Evolutionary conservation across 2,329 filamentous ascomycete species (phyloP), one percentile per base, ranked within the genome.

Genomic region (Arthrinium phaeospermum): DNA sequence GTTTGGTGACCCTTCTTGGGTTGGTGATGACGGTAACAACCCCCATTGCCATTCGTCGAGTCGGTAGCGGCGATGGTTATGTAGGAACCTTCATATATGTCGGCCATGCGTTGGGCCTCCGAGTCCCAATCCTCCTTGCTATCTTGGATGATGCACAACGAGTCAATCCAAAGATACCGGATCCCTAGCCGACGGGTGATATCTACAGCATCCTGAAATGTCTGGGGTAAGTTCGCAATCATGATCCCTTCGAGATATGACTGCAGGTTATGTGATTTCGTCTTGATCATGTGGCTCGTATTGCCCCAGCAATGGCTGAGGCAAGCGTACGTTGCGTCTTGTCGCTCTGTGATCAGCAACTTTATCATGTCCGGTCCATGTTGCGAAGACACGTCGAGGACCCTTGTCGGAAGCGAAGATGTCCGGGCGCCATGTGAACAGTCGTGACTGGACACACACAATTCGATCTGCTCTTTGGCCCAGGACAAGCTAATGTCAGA

Each of bases 61-160:
- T 22, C 19, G 7, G 46, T 47, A 8, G 79, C 78, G 6, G 73
- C 68, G 45, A 80, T 76, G 27, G 75, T 80, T 7, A 76, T 67
- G 34, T 69, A 70, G 12, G 75, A 70, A 57, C 75, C 71, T 4
- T 67, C 70, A 69, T 81, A 81, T 1, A 81, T 74, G 6, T 73
- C 61, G 3, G 68, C 72, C 79, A 81, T 81, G 41, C 70, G 67
- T 22, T 64, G 70, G 1, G 76, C 70, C 70, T 81, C 74, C 1
- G 61, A 41, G 14, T 71, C 67, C 78, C 76, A 79, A 68, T 81
- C 80, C 30, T 72, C 70, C 3, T 53, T 6, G 45, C 69, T 71
- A 53, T 78, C 75, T 72, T 81, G 80, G 27, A 79, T 69, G 46
- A 81, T 81, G 71, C 79, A 81, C 16, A 81, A 72, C 8, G 77